Percentiles rank a stretch among this genome's conserved stretches.
Conservation (phyloP, 257 asterid species). For the Anisodus acutangulus region DNA sequence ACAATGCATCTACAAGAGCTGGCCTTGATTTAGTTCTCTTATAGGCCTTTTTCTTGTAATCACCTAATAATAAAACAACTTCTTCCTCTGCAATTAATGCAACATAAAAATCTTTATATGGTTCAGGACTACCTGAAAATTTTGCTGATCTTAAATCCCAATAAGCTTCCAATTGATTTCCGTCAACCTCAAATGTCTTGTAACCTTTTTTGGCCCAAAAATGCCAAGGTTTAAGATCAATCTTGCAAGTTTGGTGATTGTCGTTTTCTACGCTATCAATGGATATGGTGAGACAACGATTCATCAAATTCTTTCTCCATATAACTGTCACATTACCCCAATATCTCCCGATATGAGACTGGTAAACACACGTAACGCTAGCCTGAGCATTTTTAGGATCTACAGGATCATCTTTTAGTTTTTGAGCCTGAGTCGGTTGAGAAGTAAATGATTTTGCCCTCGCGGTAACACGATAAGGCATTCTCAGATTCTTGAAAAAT, state of each 20-base stretch:
- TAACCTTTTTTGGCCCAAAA: slow-evolving; percentile 90
- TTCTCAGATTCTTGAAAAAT: background rate
- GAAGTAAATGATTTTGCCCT: slow-evolving; percentile 53
- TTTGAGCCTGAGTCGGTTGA: slow-evolving; percentile 37
- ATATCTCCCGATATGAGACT: slow-evolving; percentile 71
- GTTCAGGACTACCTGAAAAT: slow-evolving; percentile 78
- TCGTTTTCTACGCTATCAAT: slow-evolving; percentile 66
- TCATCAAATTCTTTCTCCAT: slow-evolving; percentile 85
- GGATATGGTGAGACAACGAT: slow-evolving; percentile 55
- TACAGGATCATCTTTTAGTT: slow-evolving; percentile 44
- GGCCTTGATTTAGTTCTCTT: slow-evolving; percentile 73
- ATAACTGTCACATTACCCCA: slow-evolving; percentile 77
- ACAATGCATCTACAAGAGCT: slow-evolving; percentile 67
- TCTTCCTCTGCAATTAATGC: slow-evolving; percentile 78
- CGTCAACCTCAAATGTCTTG: slow-evolving; percentile 80
- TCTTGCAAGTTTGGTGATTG: slow-evolving; percentile 63
- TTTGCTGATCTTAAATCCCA: slow-evolving; percentile 93
- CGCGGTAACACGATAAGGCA: slow-evolving; percentile 53
- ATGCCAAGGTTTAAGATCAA: slow-evolving; percentile 95
- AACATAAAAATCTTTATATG: slow-evolving; percentile 67
- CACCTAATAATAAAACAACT: slow-evolving; percentile 72
- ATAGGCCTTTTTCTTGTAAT: slow-evolving; percentile 74
- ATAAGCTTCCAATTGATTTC: slow-evolving; percentile 68
- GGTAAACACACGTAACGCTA: slow-evolving; percentile 70
- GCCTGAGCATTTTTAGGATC: slow-evolving; percentile 54